Conservation (phyloP, 495 filamentous ascomycete genomes). For the Extremus antarcticus region DNA sequence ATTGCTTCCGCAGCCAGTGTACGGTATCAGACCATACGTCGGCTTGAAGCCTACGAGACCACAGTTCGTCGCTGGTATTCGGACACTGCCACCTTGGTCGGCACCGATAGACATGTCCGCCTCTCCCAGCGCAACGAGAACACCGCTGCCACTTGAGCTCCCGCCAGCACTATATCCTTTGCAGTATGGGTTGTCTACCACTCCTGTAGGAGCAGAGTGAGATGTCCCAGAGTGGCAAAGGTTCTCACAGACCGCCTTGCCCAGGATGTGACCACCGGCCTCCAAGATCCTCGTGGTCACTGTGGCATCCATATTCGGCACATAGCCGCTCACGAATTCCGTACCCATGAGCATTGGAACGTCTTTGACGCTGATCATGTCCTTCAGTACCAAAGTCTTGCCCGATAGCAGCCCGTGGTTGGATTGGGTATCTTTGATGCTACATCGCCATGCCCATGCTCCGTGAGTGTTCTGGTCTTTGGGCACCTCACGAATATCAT, state of each 20-base stretch:
- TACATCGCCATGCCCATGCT: slow-evolving; percentile 27
- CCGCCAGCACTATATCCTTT: slow-evolving; percentile 41
- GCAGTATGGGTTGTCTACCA: slow-evolving; percentile 31
- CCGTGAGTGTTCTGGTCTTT: slow-evolving; percentile 19
- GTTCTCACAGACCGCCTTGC: slow-evolving; percentile 35
- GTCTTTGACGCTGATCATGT: slow-evolving; percentile 24
- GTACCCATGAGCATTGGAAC: slow-evolving; percentile 27
- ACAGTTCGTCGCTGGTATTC: slow-evolving; percentile 38
- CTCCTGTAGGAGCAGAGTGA: slow-evolving; percentile 29
- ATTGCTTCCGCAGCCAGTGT: slow-evolving; percentile 27
- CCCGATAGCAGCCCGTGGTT: slow-evolving; percentile 13
- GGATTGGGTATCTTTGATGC: slow-evolving; percentile 17
- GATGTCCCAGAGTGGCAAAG: slow-evolving; percentile 30
- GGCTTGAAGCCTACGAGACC: slow-evolving; percentile 35
- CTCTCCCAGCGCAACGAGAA: slow-evolving; percentile 39
- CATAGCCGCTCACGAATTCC: slow-evolving; percentile 20
- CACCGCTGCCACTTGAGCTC: slow-evolving; percentile 46
- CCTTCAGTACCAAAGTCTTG: slow-evolving; percentile 25
- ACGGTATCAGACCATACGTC: slow-evolving; percentile 28
- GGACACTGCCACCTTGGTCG: slow-evolving; percentile 51
- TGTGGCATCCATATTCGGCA: slow-evolving; percentile 30
- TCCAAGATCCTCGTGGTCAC: slow-evolving; percentile 38
- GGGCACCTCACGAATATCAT: slow-evolving; percentile 13
- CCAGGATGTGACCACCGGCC: slow-evolving; percentile 29
- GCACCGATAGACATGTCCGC: slow-evolving; percentile 49